Base-by-base conservation (phyloP, 2,329 filamentous ascomycete species). In the Paracorniculantispora psalliotae region DNA sequence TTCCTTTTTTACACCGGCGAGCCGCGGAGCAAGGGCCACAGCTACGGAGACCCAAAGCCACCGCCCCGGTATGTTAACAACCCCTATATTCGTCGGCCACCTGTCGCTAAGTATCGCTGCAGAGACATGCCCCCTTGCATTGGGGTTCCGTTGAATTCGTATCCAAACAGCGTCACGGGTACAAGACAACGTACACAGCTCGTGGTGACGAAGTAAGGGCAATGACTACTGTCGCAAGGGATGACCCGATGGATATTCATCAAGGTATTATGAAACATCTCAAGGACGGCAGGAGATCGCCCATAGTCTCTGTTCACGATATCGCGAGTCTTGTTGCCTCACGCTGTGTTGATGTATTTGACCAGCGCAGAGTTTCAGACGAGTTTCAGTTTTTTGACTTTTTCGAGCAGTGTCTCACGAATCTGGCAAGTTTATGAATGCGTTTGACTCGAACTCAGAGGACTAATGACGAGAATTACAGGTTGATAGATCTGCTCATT, bases 311-410 rank as follows among this genome's bases (percentile, higher is more conserved):
- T 25, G 58, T 62, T 35, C 30, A 58, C 33, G 52, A 58, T 7
- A 33, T 62, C 15, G 61, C 58, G 12, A 44, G 57, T 17, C 30
- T 62, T 25, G 49, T 62, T 28, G 53, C 58, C n/a, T 52, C 52
- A n/a, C 48, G 25, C 23, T 62, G 61, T 37, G 48, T 62, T 8
- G 61, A 58, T 23, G 30, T 62, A 13, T 62, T 62, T 35, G 61
- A 62, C n/a, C 49, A 53, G 17, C 43, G 50, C 26, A 25, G 53
- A n/a, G 39, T 57, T 10, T 43, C 33, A 9, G 53, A 60, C 2
- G 61, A 60, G 6, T 55, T 37, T 39, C 51, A 53, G 30, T 60
- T 62, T 47, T 51, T 62, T 19, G 52, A 62, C 48, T 60, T 62
- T 23, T 62, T 62, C 46, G 61, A 62, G 25, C 43, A 48, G n/a